Evolutionary conservation across 306 rosid species (phyloP).

Genomic region (Prosopis cineraria): DNA sequence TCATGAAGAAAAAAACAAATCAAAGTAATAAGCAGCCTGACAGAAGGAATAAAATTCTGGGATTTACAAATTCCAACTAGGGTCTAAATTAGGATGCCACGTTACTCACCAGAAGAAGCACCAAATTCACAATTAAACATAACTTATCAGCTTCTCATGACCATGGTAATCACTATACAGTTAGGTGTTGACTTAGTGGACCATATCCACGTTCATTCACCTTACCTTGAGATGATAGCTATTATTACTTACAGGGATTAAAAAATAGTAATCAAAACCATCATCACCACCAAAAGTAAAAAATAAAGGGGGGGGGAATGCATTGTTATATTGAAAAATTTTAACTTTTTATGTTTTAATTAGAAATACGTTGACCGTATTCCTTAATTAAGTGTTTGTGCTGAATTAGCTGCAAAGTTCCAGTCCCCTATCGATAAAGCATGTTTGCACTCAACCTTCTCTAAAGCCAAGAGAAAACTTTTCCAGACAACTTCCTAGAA

Average conservation of each 20-base stretch:
- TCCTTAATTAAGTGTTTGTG: background rate
- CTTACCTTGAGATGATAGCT: background rate
- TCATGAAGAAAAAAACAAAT: conserved; percentile 4
- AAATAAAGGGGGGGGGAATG: background rate
- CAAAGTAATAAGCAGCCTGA: background rate
- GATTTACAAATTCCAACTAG: background rate
- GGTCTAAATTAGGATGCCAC: background rate
- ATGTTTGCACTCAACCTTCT: conserved; percentile 16
- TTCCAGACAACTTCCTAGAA: background rate
- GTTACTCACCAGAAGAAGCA: background rate
- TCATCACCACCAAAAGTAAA: background rate
- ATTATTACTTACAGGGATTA: background rate
- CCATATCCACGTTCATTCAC: background rate
- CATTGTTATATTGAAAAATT: background rate
- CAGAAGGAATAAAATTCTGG: background rate
- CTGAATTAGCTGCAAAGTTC: background rate
- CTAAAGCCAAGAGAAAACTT: conserved; percentile 6
- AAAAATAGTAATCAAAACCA: background rate
- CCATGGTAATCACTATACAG: background rate
- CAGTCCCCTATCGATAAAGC: background rate
- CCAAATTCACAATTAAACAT: background rate
- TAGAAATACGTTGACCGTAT: background rate
- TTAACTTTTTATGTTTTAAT: background rate
- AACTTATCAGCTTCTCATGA: background rate
- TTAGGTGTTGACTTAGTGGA: background rate